A percentile compares a stretch with the other conserved stretches of the same genome.
phyloP scores from a whole-genome alignment of 768 basidiomycete genomes.

The Termitomyces sp. region DNA sequence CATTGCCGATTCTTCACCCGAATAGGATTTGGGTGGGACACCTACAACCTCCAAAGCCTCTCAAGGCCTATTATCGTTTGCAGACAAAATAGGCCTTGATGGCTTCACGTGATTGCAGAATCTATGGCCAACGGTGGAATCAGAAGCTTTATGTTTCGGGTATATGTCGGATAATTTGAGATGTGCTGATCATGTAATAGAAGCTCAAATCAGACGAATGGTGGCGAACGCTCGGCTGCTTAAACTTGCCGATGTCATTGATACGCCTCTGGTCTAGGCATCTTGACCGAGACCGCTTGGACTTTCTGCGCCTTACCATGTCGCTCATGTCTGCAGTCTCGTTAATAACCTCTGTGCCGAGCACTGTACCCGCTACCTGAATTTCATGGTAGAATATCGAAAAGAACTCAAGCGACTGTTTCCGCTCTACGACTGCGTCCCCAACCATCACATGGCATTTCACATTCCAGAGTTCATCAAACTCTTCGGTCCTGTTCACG shows the following conservation, averaged over 20 bases:
- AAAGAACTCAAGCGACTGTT: neutral
- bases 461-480: neutral
- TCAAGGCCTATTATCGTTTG: neutral
- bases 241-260: neutral
- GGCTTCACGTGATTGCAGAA: neutral
- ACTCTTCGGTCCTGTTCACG: neutral
- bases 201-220: no score
- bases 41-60: neutral
- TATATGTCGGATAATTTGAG: no score
- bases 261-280: neutral
- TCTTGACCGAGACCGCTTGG: neutral
- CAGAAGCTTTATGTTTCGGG: no score
- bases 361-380: neutral
- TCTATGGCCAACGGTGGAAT: neutral
- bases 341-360: neutral
- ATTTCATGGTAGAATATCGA: neutral
- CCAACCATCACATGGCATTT: neutral
- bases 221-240: no score
- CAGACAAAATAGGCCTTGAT: neutral
- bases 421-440: neutral
- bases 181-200: no score
- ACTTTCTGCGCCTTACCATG: neutral
- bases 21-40: neutral
- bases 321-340: neutral
- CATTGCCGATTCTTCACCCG: neutral